Base-by-base conservation (phyloP, 2,329 filamentous ascomycete species). In the Fusarium caatingaense region DNA sequence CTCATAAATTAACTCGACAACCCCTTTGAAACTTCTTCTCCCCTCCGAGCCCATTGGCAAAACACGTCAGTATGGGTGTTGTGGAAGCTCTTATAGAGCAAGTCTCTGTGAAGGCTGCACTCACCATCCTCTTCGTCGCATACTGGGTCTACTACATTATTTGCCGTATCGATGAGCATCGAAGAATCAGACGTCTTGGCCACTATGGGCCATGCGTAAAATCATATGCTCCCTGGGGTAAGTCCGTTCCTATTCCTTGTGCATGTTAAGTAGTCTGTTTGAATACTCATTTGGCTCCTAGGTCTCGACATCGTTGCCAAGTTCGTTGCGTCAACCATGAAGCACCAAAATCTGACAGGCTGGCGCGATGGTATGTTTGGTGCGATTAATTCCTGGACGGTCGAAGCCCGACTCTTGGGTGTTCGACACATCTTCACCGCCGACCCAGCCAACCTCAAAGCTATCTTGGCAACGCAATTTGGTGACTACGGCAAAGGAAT, bases 401-500 rank as follows among this genome's bases (percentile, higher is more conserved):
- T 85, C 41, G 92, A 95, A 79, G 78, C 82, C 13, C 83, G 83
- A 3, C 73, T 89, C 9, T 74, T 88, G 3, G 85, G 86, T 49
- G 78, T 81, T 49, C 88, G 92, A n/a, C 79, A 91, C 23, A 78
- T 97, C 63, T 86, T 96, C 75, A 97, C 94, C 0, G 87, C 88
- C 8, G 93, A 97, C 72, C 92, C 92, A 1, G 93, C 97, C 75
- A 97, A 97, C 77, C 92, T 97, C 82, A 97, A 97, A 79, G 93
- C 94, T 8, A 86, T 98, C 23, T 84, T 98, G n/a, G 92, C 94
- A 0, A 92, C 91, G 2, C 93, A 97, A 76, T 98, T 98, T 76
- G 59, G 72, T 42, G 92, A 97, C 76, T 98, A 90, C 76, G 94
- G 94, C 73, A 94, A 97, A 78, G 93, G 94, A 9, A 81, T 89